Evolutionary conservation across 2,329 filamentous ascomycete species (phyloP).

Genomic region (Ceratocystiopsis minuta): DNA sequence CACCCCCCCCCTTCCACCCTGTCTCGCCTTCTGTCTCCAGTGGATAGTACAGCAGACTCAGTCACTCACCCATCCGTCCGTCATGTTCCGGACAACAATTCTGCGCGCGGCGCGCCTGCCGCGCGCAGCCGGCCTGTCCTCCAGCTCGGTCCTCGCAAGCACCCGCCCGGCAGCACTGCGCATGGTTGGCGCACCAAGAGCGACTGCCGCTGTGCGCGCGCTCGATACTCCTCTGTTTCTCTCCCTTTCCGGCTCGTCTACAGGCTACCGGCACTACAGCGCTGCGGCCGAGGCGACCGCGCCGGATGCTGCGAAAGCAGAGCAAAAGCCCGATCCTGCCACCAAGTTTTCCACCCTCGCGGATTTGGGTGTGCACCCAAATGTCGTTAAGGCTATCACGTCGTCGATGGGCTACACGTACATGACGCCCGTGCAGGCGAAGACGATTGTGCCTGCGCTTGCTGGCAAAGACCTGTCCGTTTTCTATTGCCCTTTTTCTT

Average conservation of each 20-base stretch:
- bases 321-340: too few relatives aligned
- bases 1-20: too few relatives aligned
- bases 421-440: slow-evolving; percentile 86
- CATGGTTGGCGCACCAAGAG: neutral
- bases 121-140: slow-evolving; percentile 1
- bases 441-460: slow-evolving; percentile 66
- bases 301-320: neutral
- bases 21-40: too few relatives aligned
- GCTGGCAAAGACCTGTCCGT: slow-evolving; percentile 68
- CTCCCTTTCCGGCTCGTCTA: too few relatives aligned
- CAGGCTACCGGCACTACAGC: slow-evolving; percentile 2
- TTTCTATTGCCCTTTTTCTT: neutral
- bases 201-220: neutral
- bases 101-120: slow-evolving; percentile 8
- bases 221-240: neutral
- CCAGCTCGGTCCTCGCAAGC: slow-evolving; percentile 1
- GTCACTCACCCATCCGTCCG: neutral
- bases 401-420: slow-evolving; percentile 54
- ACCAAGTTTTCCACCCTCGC: slow-evolving; percentile 26
- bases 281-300: neutral
- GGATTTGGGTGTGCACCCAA: slow-evolving; percentile 36
- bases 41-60: too few relatives aligned
- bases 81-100: slow-evolving; percentile 9
- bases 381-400: slow-evolving; percentile 51
- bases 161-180: slow-evolving; percentile 1